Evolutionary conservation across 345 rosid species (phyloP).

Genomic region (Schrenkiella parvula): DNA sequence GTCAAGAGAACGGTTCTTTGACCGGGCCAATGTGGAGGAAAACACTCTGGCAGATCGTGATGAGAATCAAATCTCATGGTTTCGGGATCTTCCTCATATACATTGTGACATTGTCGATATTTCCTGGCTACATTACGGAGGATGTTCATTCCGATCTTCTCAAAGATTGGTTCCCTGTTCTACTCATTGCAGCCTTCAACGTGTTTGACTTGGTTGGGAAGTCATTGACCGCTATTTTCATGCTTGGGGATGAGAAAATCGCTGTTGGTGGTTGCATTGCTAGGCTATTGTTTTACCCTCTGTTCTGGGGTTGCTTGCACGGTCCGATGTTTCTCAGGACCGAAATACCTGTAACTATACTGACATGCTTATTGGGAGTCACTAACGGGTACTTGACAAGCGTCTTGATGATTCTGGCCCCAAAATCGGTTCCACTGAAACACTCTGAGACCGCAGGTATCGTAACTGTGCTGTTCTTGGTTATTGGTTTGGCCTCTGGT

Average conservation of each 20-base stretch:
- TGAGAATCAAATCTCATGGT: conserved; percentile 70
- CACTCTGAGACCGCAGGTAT: conserved; percentile 88
- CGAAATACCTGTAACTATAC: conserved; percentile 76
- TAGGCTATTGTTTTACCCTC: conserved; percentile 84
- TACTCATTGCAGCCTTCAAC: conserved; percentile 74
- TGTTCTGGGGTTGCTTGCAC: conserved; percentile 76
- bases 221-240: conserved; percentile 64
- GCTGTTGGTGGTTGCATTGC: conserved; percentile 63
- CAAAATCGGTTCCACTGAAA: conserved; percentile 65
- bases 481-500: conserved; percentile 74
- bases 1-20: conserved; percentile 44
- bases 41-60: conserved; percentile 53
- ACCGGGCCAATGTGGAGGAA: conserved; percentile 63
- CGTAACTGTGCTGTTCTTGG: conserved; percentile 73
- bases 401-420: conserved; percentile 77
- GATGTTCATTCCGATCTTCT: conserved; percentile 79
- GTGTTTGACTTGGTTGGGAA: conserved; percentile 90
- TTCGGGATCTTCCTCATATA: conserved; percentile 63
- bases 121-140: conserved; percentile 91
- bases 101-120: conserved; percentile 70
- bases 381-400: conserved; percentile 88
- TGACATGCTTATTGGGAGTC: conserved; percentile 76
- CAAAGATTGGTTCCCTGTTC: conserved; percentile 78
- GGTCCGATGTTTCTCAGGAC: conserved; percentile 77
- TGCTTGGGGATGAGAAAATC: conserved; percentile 54